phyloP scores from a whole-genome alignment of 805 yeast species.

The Komagataella kurtzmanii region DNA sequence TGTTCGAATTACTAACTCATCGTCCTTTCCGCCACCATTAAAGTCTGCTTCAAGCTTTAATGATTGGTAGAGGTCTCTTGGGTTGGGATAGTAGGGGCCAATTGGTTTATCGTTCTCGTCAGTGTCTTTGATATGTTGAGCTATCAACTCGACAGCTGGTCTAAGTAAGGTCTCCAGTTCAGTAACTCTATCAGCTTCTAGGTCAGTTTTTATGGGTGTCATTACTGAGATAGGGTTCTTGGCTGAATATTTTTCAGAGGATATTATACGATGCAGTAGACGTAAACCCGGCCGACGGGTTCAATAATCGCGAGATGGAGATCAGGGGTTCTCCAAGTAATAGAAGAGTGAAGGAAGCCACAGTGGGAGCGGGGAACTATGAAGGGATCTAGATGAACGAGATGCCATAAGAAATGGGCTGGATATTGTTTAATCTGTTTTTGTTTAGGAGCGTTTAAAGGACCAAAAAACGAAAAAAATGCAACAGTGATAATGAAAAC shows the following conservation, averaged over 20 bases:
- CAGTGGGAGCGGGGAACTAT: neutral
- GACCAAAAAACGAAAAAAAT: too few relatives aligned
- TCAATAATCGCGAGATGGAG: neutral
- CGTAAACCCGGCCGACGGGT: neutral
- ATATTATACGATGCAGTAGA: neutral
- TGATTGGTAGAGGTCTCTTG: conserved; percentile 26
- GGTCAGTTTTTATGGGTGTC: conserved; percentile 10
- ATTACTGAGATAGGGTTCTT: neutral
- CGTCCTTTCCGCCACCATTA: conserved; percentile 8
- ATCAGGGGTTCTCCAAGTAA: neutral
- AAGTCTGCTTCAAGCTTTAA: conserved; percentile 13
- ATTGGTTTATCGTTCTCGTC: conserved; percentile 29
- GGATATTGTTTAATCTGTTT: too few relatives aligned
- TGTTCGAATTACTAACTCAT: conserved; percentile 12
- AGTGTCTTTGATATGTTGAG: conserved; percentile 36
- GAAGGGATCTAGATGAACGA: too few relatives aligned
- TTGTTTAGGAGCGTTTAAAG: too few relatives aligned
- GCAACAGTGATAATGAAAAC: too few relatives aligned
- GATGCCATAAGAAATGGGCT: too few relatives aligned
- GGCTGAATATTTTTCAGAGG: neutral
- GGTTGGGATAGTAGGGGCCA: conserved; percentile 36
- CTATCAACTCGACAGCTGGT: conserved; percentile 34
- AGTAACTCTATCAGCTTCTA: conserved; percentile 37
- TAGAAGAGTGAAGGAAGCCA: neutral
- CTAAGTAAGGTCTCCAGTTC: conserved; percentile 45